A percentile compares a stretch with the other conserved stretches of the same genome.
Evolutionary conservation across 2,329 filamentous ascomycete species (phyloP).

Genomic region (Dothideomycetes sp.): DNA sequence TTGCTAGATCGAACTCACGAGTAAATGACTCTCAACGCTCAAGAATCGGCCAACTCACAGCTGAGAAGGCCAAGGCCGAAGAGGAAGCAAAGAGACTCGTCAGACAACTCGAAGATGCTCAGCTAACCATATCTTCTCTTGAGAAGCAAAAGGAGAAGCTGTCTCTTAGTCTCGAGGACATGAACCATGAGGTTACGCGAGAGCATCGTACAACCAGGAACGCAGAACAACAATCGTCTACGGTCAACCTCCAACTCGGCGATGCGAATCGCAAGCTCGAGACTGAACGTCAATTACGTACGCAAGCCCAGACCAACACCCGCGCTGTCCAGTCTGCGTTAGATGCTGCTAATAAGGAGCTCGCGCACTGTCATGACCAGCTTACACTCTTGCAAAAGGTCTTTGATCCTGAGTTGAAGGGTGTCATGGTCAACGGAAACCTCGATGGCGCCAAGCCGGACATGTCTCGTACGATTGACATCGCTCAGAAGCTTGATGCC

Average conservation of each 20-base stretch:
- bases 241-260: slow-evolving; percentile 68
- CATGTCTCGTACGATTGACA: slow-evolving; percentile 56
- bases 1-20: slow-evolving; percentile 78
- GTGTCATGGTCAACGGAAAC: slow-evolving; percentile 27
- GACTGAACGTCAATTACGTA: slow-evolving; percentile 74
- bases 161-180: slow-evolving; percentile 74
- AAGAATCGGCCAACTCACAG: slow-evolving; percentile 64
- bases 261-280: slow-evolving; percentile 85
- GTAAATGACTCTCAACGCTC: slow-evolving; percentile 74
- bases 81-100: slow-evolving; percentile 72
- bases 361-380: slow-evolving; percentile 68
- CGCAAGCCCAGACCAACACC: slow-evolving; percentile 75
- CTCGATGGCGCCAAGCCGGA: slow-evolving; percentile 61
- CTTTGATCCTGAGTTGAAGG: slow-evolving; percentile 64
- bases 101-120: slow-evolving; percentile 76
- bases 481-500: slow-evolving; percentile 77
- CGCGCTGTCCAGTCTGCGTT: slow-evolving; percentile 69
- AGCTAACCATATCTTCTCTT: slow-evolving; percentile 68
- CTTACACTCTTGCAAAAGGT: slow-evolving; percentile 74
- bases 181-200: slow-evolving; percentile 81
- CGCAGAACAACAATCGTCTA: slow-evolving; percentile 79
- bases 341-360: slow-evolving; percentile 69
- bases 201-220: slow-evolving; percentile 84
- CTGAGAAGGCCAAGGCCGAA: slow-evolving; percentile 72
- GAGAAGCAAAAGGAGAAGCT: slow-evolving; percentile 95